Base-by-base conservation (phyloP, 169 alveolate species). In the Plasmodium gallinaceum region DNA sequence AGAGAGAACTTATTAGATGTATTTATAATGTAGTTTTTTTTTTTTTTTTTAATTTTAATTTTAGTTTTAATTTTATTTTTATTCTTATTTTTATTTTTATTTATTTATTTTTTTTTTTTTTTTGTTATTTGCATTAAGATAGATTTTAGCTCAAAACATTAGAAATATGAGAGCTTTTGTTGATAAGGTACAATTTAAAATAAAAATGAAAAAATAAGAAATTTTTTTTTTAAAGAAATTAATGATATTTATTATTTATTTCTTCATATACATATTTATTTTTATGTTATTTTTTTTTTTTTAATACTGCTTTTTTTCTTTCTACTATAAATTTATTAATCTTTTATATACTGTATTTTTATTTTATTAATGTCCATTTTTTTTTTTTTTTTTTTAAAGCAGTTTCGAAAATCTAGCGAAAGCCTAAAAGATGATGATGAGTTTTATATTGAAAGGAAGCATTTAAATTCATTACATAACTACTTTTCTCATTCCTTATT, bases 121-220 rank as follows among this genome's bases (percentile, higher is more conserved):
- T 42, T 54, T 58, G 54, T 42, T 66, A 5, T 60, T 80, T 54
- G 39, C 43, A 42, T 24, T 18, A 80, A 68, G 39, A 66, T 52
- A 16, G 7, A 43, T 24, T 71, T 46, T 14, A 57, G n/a, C 7
- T 5, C 24, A 26, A 32, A 16, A 16, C 6, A n/a, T 69, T 70
- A 64, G 71, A 60, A 86, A 86, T 80, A 60, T 86, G 92, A 86
- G 70, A 16, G 92, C 92, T 24, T 86, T 86, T 37, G 92, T 86
- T 32, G 54, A 86, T 58, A 86, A 86, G 92, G 92, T 86, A 86
- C 12, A 24, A 64, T 48, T 39, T 10, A 58, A 60, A 39, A 42
- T 6, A 8, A 4, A 72, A 1, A 16, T 32, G 10, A 20, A 4
- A 71, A 86, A 45, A 70, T 58, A 9, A 0, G 24, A 39, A 69